Evolutionary conservation across 2,329 filamentous ascomycete genomes (phyloP), one percentile per base, ranked within the genome.

Genomic region (Didymella segeticola): DNA sequence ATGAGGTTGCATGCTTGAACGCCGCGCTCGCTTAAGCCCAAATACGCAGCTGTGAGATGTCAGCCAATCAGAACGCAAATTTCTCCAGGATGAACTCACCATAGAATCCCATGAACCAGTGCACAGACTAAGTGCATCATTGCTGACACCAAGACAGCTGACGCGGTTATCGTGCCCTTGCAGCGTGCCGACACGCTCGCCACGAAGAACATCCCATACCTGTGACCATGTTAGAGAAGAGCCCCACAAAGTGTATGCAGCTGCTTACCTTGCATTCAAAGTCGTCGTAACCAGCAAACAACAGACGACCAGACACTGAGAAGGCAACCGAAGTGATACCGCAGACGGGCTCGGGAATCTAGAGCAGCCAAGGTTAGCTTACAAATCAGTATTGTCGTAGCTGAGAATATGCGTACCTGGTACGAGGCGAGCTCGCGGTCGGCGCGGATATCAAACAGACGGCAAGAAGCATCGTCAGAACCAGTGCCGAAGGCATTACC

Each of bases 61-160:
- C 42, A 73, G 70, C 54, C 20, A 57, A 47, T 41, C 51, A 56
- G 27, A 49, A 48, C 31, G n/a, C 14, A 12, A 14, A 15, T 10
- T 5, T 27, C n/a, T 27, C 26, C 29, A 47, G 17, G 11, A 47
- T 37, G 62, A 50, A 84, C 91, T 81, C 85, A 98, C 95, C 83
- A 96, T 85, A 71, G 95, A 97, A 81, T 99, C 95, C 95, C 95
- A 99, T 66, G 95, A 99, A 77, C 95, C 95, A 72, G 95, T 99
- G 86, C 95, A 98, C 81, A 99, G 83, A 82, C 93, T 98, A 81
- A 98, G 96, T 60, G 93, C 95, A 74, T 99, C 95, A 77, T 98
- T 98, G 83, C 93, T 98, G 68, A 99, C 95, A 64, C 95, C 95
- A 74, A 99, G 82, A 79, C 95, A 99, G 85, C 93, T 98, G 75